phyloP scores from a whole-genome alignment of 352 stramenopile genomes.

The Stephanocyclus meneghinianus region DNA sequence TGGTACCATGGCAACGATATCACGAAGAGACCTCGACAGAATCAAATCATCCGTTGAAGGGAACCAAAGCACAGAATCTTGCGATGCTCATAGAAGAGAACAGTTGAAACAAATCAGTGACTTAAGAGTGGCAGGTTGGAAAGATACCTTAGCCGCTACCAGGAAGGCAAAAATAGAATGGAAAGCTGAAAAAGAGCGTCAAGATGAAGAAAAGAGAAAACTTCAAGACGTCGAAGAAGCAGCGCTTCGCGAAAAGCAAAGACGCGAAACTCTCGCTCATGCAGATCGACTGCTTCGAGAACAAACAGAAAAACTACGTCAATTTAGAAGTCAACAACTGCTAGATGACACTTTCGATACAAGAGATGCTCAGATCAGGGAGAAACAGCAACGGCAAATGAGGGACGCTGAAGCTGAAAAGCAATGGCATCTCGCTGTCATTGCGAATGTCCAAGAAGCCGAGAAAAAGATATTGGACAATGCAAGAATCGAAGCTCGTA shows the following conservation, averaged over 20 bases:
- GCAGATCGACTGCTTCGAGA: constrained; percentile 43
- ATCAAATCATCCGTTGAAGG: constrained; percentile 41
- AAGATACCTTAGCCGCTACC: constrained; percentile 43
- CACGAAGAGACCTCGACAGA: constrained; percentile 39
- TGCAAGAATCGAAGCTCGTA: constrained; percentile 29
- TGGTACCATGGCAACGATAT: constrained; percentile 32
- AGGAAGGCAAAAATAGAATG: constrained; percentile 52
- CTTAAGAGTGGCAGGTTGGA: constrained; percentile 47
- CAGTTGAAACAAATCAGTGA: constrained; percentile 54
- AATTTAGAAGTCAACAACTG: constrained; percentile 54
- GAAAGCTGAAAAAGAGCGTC: constrained; percentile 51
- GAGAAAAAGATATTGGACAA: constrained; percentile 45
- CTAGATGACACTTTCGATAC: constrained; percentile 44
- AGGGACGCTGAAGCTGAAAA: constrained; percentile 32
- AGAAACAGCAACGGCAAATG: constrained; percentile 28
- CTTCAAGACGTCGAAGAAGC: constrained; percentile 46
- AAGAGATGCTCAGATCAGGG: constrained; percentile 43
- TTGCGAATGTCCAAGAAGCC: constrained; percentile 45
- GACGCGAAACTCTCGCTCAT: constrained; percentile 30
- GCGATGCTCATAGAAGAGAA: constrained; percentile 24
- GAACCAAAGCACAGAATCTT: constrained; percentile 16
- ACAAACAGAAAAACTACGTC: constrained; percentile 45
- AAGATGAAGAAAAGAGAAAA: constrained; percentile 44
- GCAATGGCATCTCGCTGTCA: constrained; percentile 43
- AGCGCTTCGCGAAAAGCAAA: constrained; percentile 15